phyloP scores from a whole-genome alignment of 2,329 filamentous ascomycete genomes.

The Penicillium sp. region DNA sequence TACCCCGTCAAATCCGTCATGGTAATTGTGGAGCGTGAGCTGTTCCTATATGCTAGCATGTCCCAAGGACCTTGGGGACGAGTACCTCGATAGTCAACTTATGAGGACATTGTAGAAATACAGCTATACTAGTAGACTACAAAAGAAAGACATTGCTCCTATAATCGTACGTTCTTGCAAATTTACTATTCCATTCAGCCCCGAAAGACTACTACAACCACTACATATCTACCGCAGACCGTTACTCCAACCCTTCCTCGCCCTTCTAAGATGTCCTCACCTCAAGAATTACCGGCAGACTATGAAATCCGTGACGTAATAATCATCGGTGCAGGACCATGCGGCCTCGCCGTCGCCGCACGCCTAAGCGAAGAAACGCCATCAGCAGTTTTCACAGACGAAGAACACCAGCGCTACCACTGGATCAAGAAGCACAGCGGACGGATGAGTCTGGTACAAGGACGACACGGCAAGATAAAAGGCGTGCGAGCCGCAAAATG shows the following conservation, averaged over 20 bases:
- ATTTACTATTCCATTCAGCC: neutral
- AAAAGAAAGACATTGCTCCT: neutral
- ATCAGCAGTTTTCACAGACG: conserved; percentile 77
- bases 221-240: neutral
- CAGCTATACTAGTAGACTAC: neutral
- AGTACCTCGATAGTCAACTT: conserved; percentile 34
- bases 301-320: conserved; percentile 57
- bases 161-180: neutral
- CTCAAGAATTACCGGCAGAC: neutral
- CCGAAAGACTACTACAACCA: neutral
- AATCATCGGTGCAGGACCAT: conserved; percentile 73
- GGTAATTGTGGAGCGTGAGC: conserved; percentile 7
- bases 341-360: conserved; percentile 71
- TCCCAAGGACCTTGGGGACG: conserved; percentile 35
- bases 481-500: conserved; percentile 32
- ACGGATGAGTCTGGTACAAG: conserved; percentile 52
- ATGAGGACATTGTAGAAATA: conserved; percentile 22
- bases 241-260: neutral
- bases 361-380: conserved; percentile 71
- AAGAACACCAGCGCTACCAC: conserved; percentile 77
- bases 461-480: conserved; percentile 29
- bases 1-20: conserved; percentile 2
- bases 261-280: conserved; percentile 7
- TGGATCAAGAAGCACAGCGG: conserved; percentile 69
- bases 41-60: conserved; percentile 4